Evolutionary conservation across 805 yeast genomes (phyloP), one percentile per base, ranked within the genome.

Genomic region (Priceomyces castillae): DNA sequence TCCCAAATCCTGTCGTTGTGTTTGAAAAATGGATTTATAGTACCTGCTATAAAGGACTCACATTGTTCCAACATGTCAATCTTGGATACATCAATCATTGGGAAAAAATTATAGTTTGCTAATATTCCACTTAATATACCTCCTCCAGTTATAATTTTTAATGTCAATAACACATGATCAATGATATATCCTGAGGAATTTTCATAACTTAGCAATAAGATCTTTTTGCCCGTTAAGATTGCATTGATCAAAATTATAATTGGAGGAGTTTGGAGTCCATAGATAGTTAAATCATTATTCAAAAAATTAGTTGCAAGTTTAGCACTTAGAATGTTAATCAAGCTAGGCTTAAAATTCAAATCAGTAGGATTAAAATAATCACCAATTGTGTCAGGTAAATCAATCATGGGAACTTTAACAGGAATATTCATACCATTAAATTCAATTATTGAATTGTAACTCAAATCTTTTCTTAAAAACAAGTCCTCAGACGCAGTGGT

Each of bases 21-120:
- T 52, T 79, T 80, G 55, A 84, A 77, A 33, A 82, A 74, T 12
- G 84, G 77, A 55, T 84, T 84, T 33, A 84, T 78, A 2, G 89
- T 82, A 3, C 92, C 92, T 2, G 85, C 74, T 38, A 84, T 62
- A 51, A 67, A 78, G 22, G 64, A 64, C 23, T 52, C 65, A 47
- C 65, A 71, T 40, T 55, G 62, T 46, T 69, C 68, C 40, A 81
- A 58, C 1, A 74, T 49, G 46, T 78, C 81, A 35, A 81, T 63
- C 46, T 80, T 74, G 2, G 83, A 77, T 1, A 82, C 75, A 49
- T 84, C 90, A 34, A 81, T 65, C 23, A 80, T 73, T 2, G 90
- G 90, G 50, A 78, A 76, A 18, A 79, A 47, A 62, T 70, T 54
- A 65, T 59, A 53, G 61, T 66, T 53, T 19, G 64, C 55, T 25